Percentiles rank a stretch among this genome's conserved stretches.
phyloP scores from a whole-genome alignment of 192 early-diverging fungal species.

The Chytriomyces hyalinus region DNA sequence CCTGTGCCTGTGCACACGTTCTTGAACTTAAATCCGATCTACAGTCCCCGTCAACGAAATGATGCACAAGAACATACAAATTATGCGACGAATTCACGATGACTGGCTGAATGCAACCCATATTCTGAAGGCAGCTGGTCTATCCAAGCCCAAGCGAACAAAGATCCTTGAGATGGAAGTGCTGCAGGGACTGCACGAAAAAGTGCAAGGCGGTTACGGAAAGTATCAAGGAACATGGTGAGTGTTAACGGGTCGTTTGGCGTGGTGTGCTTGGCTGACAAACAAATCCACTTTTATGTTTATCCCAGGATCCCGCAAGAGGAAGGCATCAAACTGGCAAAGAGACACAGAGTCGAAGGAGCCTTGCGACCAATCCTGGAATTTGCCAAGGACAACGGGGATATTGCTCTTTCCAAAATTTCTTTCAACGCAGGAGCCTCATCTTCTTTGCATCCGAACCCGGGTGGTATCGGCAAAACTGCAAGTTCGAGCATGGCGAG shows the following conservation, averaged over 20 bases:
- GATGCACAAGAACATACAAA: conserved; percentile 68
- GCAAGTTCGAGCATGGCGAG: neutral
- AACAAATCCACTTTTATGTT: neutral
- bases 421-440: conserved; percentile 2
- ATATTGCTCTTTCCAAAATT: conserved; percentile 21
- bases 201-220: conserved; percentile 95
- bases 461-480: neutral
- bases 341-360: conserved; percentile 44
- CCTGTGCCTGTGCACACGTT: too few species aligned
- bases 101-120: conserved; percentile 90
- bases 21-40: too few species aligned
- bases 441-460: neutral
- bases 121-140: conserved; percentile 87
- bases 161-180: conserved; percentile 90
- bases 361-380: conserved; percentile 42
- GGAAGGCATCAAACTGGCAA: conserved; percentile 22
- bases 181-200: conserved; percentile 81
- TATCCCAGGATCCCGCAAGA: conserved; percentile 28
- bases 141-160: conserved; percentile 83
- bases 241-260: conserved; percentile 11
- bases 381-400: conserved; percentile 32
- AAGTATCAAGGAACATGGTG: conserved; percentile 93
- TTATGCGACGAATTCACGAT: conserved; percentile 80
- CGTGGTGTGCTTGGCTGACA: neutral
- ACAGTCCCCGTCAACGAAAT: conserved; percentile 75